Evolutionary conservation across 1,139 yeast genomes (phyloP), one percentile per base, ranked within the genome.

Genomic region (Tardiomyces digboiensis): DNA sequence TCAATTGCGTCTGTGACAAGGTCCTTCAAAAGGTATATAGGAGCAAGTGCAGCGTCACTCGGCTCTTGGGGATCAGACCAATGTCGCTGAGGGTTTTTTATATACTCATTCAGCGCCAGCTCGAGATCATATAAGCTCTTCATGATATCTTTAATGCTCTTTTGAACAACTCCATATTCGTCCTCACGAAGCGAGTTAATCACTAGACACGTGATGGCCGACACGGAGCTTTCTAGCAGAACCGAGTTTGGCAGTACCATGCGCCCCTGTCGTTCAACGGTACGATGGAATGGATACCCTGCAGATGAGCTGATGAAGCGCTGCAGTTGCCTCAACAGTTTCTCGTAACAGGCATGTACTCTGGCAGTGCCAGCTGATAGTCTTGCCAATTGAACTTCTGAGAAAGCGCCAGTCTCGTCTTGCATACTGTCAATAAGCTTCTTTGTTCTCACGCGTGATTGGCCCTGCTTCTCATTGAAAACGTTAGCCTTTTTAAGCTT

Each of bases 141-240:
- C 39, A 64, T 46, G 36, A 63, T 53, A 6, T 52, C 52, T 7
- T 65, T 59, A 36, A 65, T 59, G 39, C 61, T 61, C 20, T 57
- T 48, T 43, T 64, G 68, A 8, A 65, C 69, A 2, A 52, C 55
- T 3, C 68, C 68, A 38, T 53, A 59, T 2, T 49, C 45, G 44
- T 64, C 69, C 41, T 65, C 69, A 7, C 53, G 54, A 21, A 56
- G 46, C 2, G 68, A 64, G 38, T 50, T 51, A 16, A 26, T 26
- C 5, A 26, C 33, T 5, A 26, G 33, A 8, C 33, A 26, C 8
- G 33, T 26, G 10, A 26, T 8, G 10, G 33, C 33, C 8, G 33
- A 26, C 5, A 26, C 14, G 5, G 33, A 4, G 14, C 33, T 26
- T n/a, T 26, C 16, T n/a, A 26, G 33, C 10, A 26, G 14, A 4